Base-by-base conservation (phyloP, 305 asterid genomes). In the Lippia alba region DNA sequence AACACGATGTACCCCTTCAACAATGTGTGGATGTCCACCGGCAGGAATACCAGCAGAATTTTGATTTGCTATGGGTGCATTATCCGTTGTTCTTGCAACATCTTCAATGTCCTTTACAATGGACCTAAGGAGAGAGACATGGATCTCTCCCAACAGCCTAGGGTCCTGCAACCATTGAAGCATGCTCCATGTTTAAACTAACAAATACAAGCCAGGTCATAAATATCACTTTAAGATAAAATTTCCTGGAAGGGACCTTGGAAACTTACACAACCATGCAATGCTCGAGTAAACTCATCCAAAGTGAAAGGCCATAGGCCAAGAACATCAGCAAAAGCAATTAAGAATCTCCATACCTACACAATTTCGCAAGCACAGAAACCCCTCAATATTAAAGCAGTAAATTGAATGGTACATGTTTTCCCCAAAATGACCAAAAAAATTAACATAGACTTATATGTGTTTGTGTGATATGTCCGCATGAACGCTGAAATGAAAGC, bases 291-390 rank as follows among this genome's bases (percentile, higher is more conserved):
- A 80, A 94, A 84, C 80, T 94, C 97, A 72, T 89, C 98, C 81
- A 94, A 69, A 59, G 98, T 89, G 83, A 91, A 94, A 78, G 98
- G 97, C 97, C 97, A 91, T 60, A 93, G 91, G 51, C 86, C 91
- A 76, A 94, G 96, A 76, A 89, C 92, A 85, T 94, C 98, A 8
- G 93, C 83, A 78, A 94, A 94, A 33, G 92, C 83, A 72, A 87
- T 89, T 79, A 88, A 86, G 86, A 94, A 94, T 83, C 85, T 86
- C 97, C 97, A 94, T 61, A 88, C 96, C 98, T 94, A 74, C 58
- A 75, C 7, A 55, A 61, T 58, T 30, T 61, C 12, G 57, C 63
- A 79, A 58, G 54, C 65, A 16, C 49, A 18, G 53, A 74, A 74
- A 54, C 55, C 59, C 59, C 51, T 56, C 65, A 61, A 67, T 51